These are phyloP conservation scores for Sanghuangporus baumii DNA, from an alignment of 1,284 basidiomycete species.

Conservation along the genomic window DNA sequence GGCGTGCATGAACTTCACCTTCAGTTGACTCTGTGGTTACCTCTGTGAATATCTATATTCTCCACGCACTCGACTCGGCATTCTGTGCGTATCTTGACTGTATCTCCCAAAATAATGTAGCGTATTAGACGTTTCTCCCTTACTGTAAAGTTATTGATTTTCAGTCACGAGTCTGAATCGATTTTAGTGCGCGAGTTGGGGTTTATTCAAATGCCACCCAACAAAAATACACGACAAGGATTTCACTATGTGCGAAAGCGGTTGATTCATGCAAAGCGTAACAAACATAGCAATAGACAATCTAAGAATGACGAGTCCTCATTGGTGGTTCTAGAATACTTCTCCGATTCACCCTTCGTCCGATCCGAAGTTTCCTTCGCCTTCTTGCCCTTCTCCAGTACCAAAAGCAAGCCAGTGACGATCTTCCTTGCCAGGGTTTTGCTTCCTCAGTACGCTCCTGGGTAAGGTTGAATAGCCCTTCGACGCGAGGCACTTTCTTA, in stretches of 20 bases:
- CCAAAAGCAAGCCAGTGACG: constrained; percentile 29
- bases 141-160: no score
- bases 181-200: no score
- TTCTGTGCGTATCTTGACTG: no score
- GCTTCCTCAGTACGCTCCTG: constrained; percentile 29
- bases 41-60: no score
- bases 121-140: no score
- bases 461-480: constrained; percentile 27
- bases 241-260: no score
- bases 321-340: constrained; percentile 20
- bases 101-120: no score
- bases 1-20: no score
- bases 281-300: background rate
- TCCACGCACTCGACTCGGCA: no score
- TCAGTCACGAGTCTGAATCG: no score
- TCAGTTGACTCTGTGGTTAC: no score
- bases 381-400: constrained; percentile 31
- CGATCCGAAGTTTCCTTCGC: constrained; percentile 29
- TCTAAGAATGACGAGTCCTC: background rate
- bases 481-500: constrained; percentile 28
- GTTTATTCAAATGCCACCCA: background rate
- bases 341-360: constrained; percentile 25
- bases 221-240: no score
- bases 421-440: constrained; percentile 31
- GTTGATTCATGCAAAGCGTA: background rate